Evolutionary conservation across 2,329 filamentous ascomycete species (phyloP), one percentile per base, ranked within the genome.

Genomic region (Colletotrichum sp.): DNA sequence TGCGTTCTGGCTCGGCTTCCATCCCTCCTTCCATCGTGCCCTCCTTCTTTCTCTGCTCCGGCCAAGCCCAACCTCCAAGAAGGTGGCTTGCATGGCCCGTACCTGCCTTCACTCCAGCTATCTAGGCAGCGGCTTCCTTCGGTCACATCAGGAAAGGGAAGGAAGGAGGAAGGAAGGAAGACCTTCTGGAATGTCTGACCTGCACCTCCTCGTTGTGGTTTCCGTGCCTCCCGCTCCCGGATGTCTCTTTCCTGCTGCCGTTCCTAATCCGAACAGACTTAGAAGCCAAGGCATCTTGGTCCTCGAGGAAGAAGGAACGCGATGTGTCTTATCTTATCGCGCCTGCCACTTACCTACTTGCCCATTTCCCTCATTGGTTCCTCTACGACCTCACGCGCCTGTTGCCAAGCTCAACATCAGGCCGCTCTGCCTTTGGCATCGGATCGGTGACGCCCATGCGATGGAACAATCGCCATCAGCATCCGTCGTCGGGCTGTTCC

Each of bases 101-200:
- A 52, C 67, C 67, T 69, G 56, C 67, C 58, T 71, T 38, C 38
- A 34, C 32, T 61, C 36, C 4, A 18, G 1, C 43, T 52, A 52
- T 36, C 26, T 72, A 61, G 55, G 68, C 38, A 34, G 69, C 73
- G 73, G 73, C 69, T 75, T 75, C 55, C 73, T 75, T 75, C 69
- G 73, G 73, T 75, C 62, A 61, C n/a, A 34, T 34, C 32, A 63
- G 43, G 26, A 55, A 32, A 32, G 21, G 43, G 32, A 18, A 34
- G 43, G 36, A 43, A 34, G 56, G 34, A 48, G 56, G 48, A 59
- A 36, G 48, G 43, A 36, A 67, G 38, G 38, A 62, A 32, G 38
- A 26, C 36, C 48, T 73, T 73, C 70, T 75, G 69, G 63, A 72
- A 75, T 59, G 21, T 67, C 28, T 75, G 62, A 43, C 28, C 28